Evolutionary conservation across 2,329 filamentous ascomycete genomes (phyloP).

Genomic region (Helicocarpus griseus): DNA sequence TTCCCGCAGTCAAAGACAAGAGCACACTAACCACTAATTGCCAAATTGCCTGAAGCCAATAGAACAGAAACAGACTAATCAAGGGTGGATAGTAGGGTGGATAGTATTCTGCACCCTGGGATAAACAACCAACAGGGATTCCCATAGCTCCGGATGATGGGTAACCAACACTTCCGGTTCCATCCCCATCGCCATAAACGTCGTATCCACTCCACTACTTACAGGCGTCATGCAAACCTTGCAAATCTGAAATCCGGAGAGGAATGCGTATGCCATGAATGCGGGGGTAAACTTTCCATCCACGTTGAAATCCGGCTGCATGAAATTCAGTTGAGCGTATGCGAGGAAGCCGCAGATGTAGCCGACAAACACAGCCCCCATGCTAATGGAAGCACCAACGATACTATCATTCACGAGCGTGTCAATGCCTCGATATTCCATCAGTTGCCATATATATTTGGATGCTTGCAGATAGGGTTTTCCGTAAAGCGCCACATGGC

Average conservation of each 20-base stretch:
- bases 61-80: background rate
- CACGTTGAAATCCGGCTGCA: constrained; percentile 67
- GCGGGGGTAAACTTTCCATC: constrained; percentile 61
- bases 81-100: constrained; percentile 64
- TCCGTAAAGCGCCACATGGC: constrained; percentile 85
- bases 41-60: background rate
- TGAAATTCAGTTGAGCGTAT: constrained; percentile 80
- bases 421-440: constrained; percentile 84
- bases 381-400: constrained; percentile 60
- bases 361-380: constrained; percentile 73
- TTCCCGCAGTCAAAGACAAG: background rate
- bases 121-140: constrained; percentile 69
- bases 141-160: constrained; percentile 74
- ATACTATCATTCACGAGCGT: constrained; percentile 84
- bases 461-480: constrained; percentile 78
- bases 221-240: constrained; percentile 85
- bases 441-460: constrained; percentile 84
- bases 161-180: constrained; percentile 60
- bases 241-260: constrained; percentile 82
- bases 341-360: constrained; percentile 73
- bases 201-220: constrained; percentile 79
- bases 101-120: constrained; percentile 74
- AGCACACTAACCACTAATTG: background rate
- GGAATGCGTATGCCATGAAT: constrained; percentile 73
- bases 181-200: constrained; percentile 71